phyloP scores from a whole-genome alignment of 2,329 filamentous ascomycete species.

The Sarocladium kiliense region DNA sequence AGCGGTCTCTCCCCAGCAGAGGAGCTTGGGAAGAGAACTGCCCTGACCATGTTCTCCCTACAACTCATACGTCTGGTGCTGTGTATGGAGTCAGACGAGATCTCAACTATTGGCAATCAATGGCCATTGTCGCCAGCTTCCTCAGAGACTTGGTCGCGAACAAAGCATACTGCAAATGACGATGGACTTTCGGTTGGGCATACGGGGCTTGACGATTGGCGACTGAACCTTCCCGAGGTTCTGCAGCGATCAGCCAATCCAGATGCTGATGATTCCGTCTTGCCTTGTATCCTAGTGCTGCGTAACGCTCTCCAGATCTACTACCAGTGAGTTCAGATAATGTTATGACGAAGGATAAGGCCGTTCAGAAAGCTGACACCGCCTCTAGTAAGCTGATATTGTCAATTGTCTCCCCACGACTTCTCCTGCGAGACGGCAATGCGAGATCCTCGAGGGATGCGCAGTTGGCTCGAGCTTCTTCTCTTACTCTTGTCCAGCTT shows the following conservation, averaged over 20 bases:
- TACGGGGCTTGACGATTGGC: neutral
- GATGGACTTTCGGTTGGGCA: neutral
- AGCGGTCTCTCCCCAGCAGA: neutral
- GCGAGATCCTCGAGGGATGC: neutral
- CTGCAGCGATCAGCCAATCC: neutral
- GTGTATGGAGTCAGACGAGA: neutral
- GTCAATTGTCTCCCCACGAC: neutral
- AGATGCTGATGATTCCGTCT: neutral
- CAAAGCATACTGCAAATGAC: neutral
- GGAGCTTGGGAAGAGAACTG: neutral
- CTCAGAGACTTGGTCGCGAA: neutral
- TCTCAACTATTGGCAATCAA: neutral
- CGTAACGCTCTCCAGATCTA: neutral
- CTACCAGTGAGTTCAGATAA: neutral
- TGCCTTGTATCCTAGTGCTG: neutral
- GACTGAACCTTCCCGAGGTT: neutral
- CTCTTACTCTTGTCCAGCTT: neutral
- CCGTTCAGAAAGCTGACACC: neutral
- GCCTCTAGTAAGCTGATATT: neutral
- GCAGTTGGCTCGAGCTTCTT: neutral
- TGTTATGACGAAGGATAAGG: neutral
- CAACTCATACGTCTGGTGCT: neutral
- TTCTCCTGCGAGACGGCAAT: neutral
- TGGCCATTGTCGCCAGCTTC: neutral
- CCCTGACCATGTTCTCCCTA: neutral